A percentile compares a stretch with the other conserved stretches of the same genome.
Evolutionary conservation across 306 rosid genomes (phyloP).

Genomic region (Hippophae tibetana): DNA sequence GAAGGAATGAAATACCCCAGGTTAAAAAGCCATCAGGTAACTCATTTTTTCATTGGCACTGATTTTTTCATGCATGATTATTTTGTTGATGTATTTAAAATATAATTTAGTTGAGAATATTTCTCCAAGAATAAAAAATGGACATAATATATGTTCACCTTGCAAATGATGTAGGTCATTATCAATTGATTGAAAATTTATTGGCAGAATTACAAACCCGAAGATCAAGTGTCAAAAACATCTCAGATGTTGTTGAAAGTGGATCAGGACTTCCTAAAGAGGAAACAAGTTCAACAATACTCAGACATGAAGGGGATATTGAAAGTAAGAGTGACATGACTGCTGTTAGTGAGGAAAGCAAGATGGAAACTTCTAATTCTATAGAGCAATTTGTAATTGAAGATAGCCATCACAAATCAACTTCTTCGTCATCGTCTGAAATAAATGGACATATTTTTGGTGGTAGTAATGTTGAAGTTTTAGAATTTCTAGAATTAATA

Average conservation of each 20-base stretch:
- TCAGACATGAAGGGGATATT: slow-evolving; percentile 13
- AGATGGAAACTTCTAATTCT: slow-evolving; percentile 12
- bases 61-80: neutral
- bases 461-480: slow-evolving; percentile 11
- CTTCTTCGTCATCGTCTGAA: slow-evolving; percentile 22
- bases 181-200: slow-evolving; percentile 42
- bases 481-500: slow-evolving; percentile 6
- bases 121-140: neutral
- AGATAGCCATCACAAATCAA: slow-evolving; percentile 26
- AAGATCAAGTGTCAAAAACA: neutral
- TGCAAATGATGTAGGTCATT: slow-evolving; percentile 61
- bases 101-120: neutral
- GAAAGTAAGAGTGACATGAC: slow-evolving; percentile 3
- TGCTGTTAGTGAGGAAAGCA: slow-evolving; percentile 10
- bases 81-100: neutral
- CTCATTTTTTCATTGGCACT: neutral
- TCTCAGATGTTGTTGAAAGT: slow-evolving; percentile 4
- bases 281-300: slow-evolving; percentile 10
- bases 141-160: slow-evolving; percentile 1
- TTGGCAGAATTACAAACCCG: slow-evolving; percentile 17
- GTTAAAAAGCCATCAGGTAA: slow-evolving; percentile 36
- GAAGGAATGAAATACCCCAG: slow-evolving; percentile 30
- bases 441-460: slow-evolving; percentile 14
- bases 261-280: slow-evolving; percentile 9
- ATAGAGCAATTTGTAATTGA: slow-evolving; percentile 13